Evolutionary conservation across 306 rosid species (phyloP).

Genomic region (Benincasa hispida): DNA sequence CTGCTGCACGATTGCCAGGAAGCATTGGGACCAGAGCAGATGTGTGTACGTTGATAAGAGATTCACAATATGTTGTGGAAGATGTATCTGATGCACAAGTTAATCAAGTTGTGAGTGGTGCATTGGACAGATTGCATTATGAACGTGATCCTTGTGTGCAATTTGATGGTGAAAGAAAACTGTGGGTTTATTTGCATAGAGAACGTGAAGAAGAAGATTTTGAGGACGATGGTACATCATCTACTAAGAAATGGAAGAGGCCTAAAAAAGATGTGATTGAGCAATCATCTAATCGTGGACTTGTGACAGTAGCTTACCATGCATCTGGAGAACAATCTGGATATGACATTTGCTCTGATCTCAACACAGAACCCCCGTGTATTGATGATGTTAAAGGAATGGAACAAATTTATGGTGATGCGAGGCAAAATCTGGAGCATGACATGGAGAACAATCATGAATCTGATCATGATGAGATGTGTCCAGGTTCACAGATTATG

Average conservation of each 20-base stretch:
- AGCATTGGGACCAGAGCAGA: constrained; percentile 98
- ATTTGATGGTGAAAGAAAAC: constrained; percentile 88
- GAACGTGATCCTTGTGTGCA: constrained; percentile 99
- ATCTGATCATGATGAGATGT: constrained; percentile 42
- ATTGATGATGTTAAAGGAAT: constrained; percentile 48
- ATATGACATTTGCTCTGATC: constrained; percentile 75
- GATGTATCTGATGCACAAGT: constrained; percentile 96
- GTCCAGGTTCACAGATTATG: constrained; percentile 34
- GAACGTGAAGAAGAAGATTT: constrained; percentile 99
- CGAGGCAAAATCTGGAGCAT: constrained; percentile 36
- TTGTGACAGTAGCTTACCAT: constrained; percentile 57
- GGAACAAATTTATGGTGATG: constrained; percentile 40
- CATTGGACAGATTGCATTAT: constrained; percentile 95
- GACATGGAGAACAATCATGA: constrained; percentile 34
- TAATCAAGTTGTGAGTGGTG: constrained; percentile 98
- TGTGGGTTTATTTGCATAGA: constrained; percentile 97
- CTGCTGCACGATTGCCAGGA: constrained; percentile 98
- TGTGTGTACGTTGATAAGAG: constrained; percentile 94
- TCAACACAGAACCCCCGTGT: constrained; percentile 62
- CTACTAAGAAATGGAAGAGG: constrained; percentile 99
- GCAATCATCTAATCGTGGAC: constrained; percentile 68
- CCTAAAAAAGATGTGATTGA: constrained; percentile 84
- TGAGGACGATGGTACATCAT: constrained; percentile 98
- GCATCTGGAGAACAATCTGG: constrained; percentile 62
- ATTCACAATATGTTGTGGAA: constrained; percentile 95